Percentiles rank a stretch among this genome's conserved stretches.
Conservation (phyloP, 345 rosid genomes). For the Anacardium occidentale region DNA sequence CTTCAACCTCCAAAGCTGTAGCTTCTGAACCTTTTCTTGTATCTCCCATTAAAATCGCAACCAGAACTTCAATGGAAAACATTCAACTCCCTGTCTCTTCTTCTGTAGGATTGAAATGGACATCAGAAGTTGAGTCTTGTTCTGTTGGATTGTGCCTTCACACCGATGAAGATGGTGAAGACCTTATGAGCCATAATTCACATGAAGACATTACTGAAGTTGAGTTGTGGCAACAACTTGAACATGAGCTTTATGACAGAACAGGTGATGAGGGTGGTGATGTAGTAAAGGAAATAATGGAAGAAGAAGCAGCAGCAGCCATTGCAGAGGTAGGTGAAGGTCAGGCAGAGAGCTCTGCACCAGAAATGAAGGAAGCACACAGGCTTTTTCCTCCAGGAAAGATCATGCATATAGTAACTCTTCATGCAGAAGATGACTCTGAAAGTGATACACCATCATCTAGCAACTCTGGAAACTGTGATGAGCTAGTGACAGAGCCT, state of each 20-base stretch:
- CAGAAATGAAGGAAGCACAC: constrained; percentile 67
- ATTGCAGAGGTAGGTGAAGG: constrained; percentile 67
- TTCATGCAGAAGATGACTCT: constrained; percentile 35
- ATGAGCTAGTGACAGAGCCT: constrained; percentile 26
- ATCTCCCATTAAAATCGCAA: constrained; percentile 27
- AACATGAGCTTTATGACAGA: constrained; percentile 69
- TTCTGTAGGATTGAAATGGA: constrained; percentile 46
- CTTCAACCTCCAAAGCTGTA: constrained; percentile 30
- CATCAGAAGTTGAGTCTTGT: constrained; percentile 45
- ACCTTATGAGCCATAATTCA: constrained; percentile 30
- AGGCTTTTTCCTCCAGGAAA: constrained; percentile 90
- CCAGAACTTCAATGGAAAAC: constrained; percentile 24
- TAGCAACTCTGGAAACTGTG: constrained; percentile 34
- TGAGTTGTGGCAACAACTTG: constrained; percentile 87
- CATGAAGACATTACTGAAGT: constrained; percentile 73
- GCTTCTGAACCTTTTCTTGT: constrained; percentile 44
- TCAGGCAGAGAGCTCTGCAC: constrained; percentile 39
- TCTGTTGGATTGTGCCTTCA: constrained; percentile 24
- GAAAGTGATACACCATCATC: constrained; percentile 33
- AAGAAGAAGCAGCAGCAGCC: constrained; percentile 89
- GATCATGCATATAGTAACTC: constrained; percentile 77
- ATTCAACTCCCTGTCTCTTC: constrained; percentile 38
- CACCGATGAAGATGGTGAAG: constrained; percentile 34
- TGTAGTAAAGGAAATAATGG: constrained; percentile 67
- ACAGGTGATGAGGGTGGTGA: constrained; percentile 42